Base-by-base conservation (phyloP, 345 rosid species). In the Rhizophora mangle region DNA sequence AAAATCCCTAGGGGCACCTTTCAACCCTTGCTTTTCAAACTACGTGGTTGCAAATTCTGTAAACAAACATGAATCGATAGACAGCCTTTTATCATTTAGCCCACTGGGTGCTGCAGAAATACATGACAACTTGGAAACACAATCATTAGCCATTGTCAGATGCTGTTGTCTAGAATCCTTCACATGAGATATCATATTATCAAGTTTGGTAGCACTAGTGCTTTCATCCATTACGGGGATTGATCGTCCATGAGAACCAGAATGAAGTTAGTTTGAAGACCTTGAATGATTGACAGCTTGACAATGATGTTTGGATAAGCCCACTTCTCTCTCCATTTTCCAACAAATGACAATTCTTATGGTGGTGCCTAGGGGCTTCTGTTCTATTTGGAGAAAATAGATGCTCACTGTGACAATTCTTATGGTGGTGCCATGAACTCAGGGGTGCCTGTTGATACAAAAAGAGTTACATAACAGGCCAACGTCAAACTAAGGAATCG, bases 41-140 rank as follows among this genome's bases (percentile, higher is more conserved):
- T 82, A 76, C 65, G 65, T 6, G 5, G 54, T 22, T 52, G 72
- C 81, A 1, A 65, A 70, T 19, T 81, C 83, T 8, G 73, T 37
- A 9, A 78, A 76, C 74, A 64, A 58, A 36, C n/a, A 80, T 20
- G 76, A 70, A 78, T 77, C 64, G 6, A 75, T 63, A 16, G 79
- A 72, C 73, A 72, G 21, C 64, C 51, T 70, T 60, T 67, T 78
- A 36, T 73, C 85, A 27, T 47, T 79, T 76, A 63, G 56, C 11
- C 82, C 85, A 61, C 75, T 64, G 21, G 83, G 84, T 37, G 78
- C 67, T 61, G 82, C 88, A 62, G 87, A 85, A 69, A 68, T 65
- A 62, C 24, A 24, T 43, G 88, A 76, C 74, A 68, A 74, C 56
- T 79, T 85, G 10, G 85, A 88, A 67, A 52, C 34, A 37, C 43